phyloP scores from a whole-genome alignment of 1,139 yeast species.

The Schizosaccharomyces versatilis region DNA sequence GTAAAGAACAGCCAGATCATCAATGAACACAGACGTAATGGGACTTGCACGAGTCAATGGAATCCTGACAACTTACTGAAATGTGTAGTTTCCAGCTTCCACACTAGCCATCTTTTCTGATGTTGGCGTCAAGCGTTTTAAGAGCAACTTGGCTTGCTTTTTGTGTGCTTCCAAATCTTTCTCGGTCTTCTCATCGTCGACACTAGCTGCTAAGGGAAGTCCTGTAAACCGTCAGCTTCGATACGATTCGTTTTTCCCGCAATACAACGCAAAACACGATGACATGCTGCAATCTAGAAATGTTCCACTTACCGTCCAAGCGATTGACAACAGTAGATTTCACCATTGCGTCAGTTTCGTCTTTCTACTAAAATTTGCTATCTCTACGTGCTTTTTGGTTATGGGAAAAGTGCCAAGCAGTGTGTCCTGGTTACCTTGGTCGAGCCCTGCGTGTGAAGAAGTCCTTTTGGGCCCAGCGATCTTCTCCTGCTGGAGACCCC shows the following conservation, averaged over 20 bases:
- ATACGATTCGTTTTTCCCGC: background rate
- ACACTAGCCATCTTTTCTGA: slow-evolving; percentile 74
- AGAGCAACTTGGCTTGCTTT: slow-evolving; percentile 58
- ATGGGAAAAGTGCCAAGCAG: too few relatives aligned
- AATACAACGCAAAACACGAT: background rate
- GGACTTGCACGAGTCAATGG: background rate
- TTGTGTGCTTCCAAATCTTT: slow-evolving; percentile 44
- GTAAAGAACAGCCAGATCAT: background rate
- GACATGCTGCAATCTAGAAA: background rate
- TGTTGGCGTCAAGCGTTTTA: slow-evolving; percentile 54
- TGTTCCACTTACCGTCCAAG: background rate
- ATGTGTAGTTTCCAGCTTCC: slow-evolving; percentile 51
- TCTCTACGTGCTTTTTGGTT: too few relatives aligned
- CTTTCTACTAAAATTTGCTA: too few relatives aligned
- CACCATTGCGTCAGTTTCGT: background rate
- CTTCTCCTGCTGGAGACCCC: too few relatives aligned
- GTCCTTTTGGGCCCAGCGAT: too few relatives aligned
- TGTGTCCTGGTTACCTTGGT: too few relatives aligned
- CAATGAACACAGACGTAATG: background rate
- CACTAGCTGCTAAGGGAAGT: slow-evolving; percentile 79
- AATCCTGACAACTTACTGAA: slow-evolving; percentile 26
- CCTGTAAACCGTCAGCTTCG: slow-evolving; percentile 23
- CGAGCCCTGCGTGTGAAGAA: too few relatives aligned
- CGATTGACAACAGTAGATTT: slow-evolving; percentile 3
- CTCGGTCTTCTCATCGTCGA: slow-evolving; percentile 44